phyloP scores from a whole-genome alignment of 2,329 filamentous ascomycete species.

The Paraphaeosphaeria minitans region DNA sequence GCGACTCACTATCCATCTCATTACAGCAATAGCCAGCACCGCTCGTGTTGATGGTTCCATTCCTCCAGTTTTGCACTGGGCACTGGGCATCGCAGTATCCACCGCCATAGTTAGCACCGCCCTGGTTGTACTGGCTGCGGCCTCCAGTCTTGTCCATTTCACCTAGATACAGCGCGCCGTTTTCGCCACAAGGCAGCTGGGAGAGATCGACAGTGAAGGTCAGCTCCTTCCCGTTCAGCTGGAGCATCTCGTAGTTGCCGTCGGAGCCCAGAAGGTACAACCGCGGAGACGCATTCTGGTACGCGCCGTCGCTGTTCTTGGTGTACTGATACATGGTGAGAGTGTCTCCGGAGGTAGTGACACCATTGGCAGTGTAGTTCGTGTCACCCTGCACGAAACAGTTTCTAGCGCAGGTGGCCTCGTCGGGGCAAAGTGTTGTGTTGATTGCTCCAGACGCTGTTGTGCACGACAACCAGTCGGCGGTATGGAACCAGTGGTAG shows the following conservation, averaged over 20 bases:
- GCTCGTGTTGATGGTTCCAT: conserved; percentile 47
- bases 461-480: conserved; percentile 42
- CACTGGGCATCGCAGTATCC: conserved; percentile 14
- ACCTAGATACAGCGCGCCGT: conserved; percentile 71
- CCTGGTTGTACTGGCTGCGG: conserved; percentile 51
- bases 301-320: conserved; percentile 22
- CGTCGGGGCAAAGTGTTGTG: conserved; percentile 32
- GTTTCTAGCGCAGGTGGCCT: conserved; percentile 51
- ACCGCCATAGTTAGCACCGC: conserved; percentile 60
- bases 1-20: conserved; percentile 60
- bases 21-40: conserved; percentile 56
- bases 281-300: conserved; percentile 17
- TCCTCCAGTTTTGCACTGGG: conserved; percentile 18
- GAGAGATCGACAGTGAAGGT: conserved; percentile 35
- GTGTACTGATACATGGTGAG: conserved; percentile 26
- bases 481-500: conserved; percentile 55
- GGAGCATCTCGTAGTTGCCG: conserved; percentile 29
- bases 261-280: conserved; percentile 29
- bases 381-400: conserved; percentile 60
- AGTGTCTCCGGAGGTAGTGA: conserved; percentile 28
- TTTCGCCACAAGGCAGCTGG: conserved; percentile 44
- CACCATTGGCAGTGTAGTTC: conserved; percentile 56
- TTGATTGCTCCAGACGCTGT: background rate
- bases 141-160: conserved; percentile 69
- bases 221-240: conserved; percentile 29